Conservation (phyloP, 2,329 filamentous ascomycete genomes). For the Phyllosticta citriasiana region DNA sequence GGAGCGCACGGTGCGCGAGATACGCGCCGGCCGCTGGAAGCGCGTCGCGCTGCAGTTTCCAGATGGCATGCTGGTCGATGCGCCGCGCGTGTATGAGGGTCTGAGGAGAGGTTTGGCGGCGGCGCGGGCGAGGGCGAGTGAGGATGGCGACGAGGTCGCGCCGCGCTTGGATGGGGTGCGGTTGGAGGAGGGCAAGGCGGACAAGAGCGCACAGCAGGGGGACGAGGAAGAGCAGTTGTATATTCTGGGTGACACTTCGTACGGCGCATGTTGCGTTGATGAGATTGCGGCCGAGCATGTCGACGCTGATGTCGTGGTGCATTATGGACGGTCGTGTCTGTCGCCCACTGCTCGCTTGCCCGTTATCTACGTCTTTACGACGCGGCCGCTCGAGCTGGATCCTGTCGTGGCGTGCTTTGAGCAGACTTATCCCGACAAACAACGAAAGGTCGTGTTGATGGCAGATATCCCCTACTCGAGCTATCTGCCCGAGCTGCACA, state of each 20-base stretch:
- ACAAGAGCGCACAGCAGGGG: background rate
- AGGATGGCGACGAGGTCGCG: background rate
- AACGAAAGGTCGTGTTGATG: constrained; percentile 63
- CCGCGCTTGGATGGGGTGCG: background rate
- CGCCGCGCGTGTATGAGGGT: constrained; percentile 64
- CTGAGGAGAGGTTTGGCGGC: constrained; percentile 43
- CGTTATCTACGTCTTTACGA: constrained; percentile 85
- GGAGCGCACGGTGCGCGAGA: constrained; percentile 64
- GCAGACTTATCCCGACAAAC: constrained; percentile 54
- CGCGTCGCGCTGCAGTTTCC: constrained; percentile 91
- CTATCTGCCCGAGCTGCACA: constrained; percentile 54
- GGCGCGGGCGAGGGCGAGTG: background rate
- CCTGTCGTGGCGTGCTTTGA: constrained; percentile 52
- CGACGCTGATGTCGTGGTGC: constrained; percentile 80
- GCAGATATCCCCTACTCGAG: constrained; percentile 81
- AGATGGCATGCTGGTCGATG: constrained; percentile 82
- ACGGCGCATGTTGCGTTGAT: constrained; percentile 93
- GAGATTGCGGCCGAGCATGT: constrained; percentile 94
- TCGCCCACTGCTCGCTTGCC: constrained; percentile 81
- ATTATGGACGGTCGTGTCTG: constrained; percentile 87
- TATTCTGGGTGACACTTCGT: constrained; percentile 90
- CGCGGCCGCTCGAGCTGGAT: constrained; percentile 55
- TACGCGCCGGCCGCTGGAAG: constrained; percentile 60
- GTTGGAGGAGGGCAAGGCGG: background rate
- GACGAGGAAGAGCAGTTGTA: constrained; percentile 47